Conservation (phyloP, 2,329 filamentous ascomycete genomes). For the Dothideomycetidae sp. region DNA sequence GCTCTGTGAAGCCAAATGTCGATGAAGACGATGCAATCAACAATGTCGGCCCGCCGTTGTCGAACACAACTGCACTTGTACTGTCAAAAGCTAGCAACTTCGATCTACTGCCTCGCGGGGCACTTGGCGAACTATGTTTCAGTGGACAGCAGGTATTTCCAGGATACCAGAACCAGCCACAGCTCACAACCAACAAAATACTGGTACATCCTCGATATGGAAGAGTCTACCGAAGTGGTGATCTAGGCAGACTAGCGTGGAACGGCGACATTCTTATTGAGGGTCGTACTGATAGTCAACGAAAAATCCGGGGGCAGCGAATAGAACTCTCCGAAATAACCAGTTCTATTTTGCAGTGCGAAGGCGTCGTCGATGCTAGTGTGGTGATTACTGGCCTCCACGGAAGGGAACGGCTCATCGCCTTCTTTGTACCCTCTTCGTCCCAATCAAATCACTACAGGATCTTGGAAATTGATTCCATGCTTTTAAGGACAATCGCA, state of each 20-base stretch:
- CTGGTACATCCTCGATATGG: slow-evolving; percentile 54
- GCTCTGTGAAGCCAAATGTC: slow-evolving; percentile 54
- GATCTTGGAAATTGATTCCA: slow-evolving; percentile 26
- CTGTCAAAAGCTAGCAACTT: slow-evolving; percentile 32
- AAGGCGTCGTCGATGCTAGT: slow-evolving; percentile 44
- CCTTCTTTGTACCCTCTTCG: slow-evolving; percentile 49
- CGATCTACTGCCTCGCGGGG: slow-evolving; percentile 50
- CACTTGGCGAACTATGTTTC: slow-evolving; percentile 72
- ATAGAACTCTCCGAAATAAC: slow-evolving; percentile 70
- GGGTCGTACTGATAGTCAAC: slow-evolving; percentile 62
- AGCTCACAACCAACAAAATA: slow-evolving; percentile 52
- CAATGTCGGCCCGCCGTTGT: slow-evolving; percentile 61
- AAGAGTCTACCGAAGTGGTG: slow-evolving; percentile 66
- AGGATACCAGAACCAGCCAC: slow-evolving; percentile 56
- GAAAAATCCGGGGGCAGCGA: slow-evolving; percentile 68
- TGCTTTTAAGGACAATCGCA: slow-evolving; percentile 20
- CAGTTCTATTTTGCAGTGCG: slow-evolving; percentile 40
- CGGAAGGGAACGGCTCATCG: slow-evolving; percentile 42
- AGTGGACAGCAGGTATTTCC: slow-evolving; percentile 65
- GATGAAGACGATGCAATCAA: slow-evolving; percentile 44
- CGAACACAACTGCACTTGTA: slow-evolving; percentile 64
- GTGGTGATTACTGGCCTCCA: slow-evolving; percentile 42
- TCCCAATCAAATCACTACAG: slow-evolving; percentile 20
- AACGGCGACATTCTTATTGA: slow-evolving; percentile 62
- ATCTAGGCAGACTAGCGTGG: slow-evolving; percentile 63